Evolutionary conservation across 805 yeast genomes (phyloP).

Genomic region (Candida lessepsii): DNA sequence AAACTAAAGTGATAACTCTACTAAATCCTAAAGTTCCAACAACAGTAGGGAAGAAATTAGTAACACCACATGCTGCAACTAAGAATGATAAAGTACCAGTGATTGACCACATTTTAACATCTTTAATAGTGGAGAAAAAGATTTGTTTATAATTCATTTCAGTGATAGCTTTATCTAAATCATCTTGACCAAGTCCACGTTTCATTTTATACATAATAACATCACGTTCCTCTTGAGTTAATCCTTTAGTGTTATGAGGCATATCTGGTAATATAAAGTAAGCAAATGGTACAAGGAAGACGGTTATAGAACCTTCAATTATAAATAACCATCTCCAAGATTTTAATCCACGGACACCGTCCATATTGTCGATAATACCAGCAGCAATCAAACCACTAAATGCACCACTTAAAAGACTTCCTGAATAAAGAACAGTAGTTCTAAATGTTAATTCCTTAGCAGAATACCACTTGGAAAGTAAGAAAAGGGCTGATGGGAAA

Average conservation of each 20-base stretch:
- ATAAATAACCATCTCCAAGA: slow-evolving; percentile 59
- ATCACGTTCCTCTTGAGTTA: slow-evolving; percentile 46
- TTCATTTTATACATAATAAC: slow-evolving; percentile 40
- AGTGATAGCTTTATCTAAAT: slow-evolving; percentile 32
- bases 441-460: slow-evolving; percentile 49
- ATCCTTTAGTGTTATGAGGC: slow-evolving; percentile 50
- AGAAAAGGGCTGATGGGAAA: slow-evolving; percentile 48
- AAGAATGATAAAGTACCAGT: slow-evolving; percentile 44
- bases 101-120: slow-evolving; percentile 47
- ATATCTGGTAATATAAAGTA: slow-evolving; percentile 50
- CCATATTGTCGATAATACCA: slow-evolving; percentile 47
- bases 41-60: slow-evolving; percentile 61
- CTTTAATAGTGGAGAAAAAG: slow-evolving; percentile 35
- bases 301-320: slow-evolving; percentile 56
- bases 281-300: slow-evolving; percentile 43
- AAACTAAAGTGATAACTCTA: slow-evolving; percentile 49
- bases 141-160: slow-evolving; percentile 36
- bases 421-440: slow-evolving; percentile 50
- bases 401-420: slow-evolving; percentile 53
- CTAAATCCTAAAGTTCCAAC: slow-evolving; percentile 54
- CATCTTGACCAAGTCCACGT: slow-evolving; percentile 40
- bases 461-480: slow-evolving; percentile 56
- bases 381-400: slow-evolving; percentile 55
- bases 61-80: slow-evolving; percentile 61
- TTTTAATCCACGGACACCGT: slow-evolving; percentile 38